Percentiles rank a stretch among this genome's conserved stretches.
Conservation (phyloP, 345 rosid genomes). For the Raphanus sativus region DNA sequence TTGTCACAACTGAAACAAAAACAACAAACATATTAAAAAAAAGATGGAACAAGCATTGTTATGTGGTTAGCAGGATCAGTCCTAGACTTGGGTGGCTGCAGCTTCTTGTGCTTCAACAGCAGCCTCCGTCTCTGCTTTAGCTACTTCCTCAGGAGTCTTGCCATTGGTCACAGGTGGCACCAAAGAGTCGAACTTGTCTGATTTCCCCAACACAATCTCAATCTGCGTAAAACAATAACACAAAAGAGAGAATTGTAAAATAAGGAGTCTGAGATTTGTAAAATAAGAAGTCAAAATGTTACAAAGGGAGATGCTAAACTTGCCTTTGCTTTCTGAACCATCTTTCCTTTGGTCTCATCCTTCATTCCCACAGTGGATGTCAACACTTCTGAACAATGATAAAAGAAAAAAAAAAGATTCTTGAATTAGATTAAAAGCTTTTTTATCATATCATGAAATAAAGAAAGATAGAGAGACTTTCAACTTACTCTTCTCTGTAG, state of each 20-base stretch:
- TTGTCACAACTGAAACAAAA: constrained; percentile 31
- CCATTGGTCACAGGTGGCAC: constrained; percentile 47
- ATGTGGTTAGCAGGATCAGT: constrained; percentile 20
- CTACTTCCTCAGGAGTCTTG: constrained; percentile 28
- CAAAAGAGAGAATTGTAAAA: too few species aligned
- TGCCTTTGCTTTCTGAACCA: constrained; percentile 91
- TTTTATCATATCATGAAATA: background rate
- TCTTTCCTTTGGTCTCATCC: constrained; percentile 74
- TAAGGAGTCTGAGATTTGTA: background rate
- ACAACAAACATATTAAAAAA: constrained; percentile 6
- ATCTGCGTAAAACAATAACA: constrained; percentile 35
- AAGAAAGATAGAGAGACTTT: background rate
- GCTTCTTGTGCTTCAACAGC: background rate
- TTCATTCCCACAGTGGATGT: constrained; percentile 88
- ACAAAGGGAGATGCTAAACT: background rate
- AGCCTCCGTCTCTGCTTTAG: constrained; percentile 29
- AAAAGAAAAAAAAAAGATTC: background rate
- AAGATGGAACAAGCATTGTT: background rate
- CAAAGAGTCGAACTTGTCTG: constrained; percentile 70
- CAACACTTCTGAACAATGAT: constrained; percentile 57
- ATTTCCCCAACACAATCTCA: constrained; percentile 72
- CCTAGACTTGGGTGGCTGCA: constrained; percentile 38
- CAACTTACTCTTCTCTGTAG: constrained; percentile 77
- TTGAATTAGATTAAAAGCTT: background rate
- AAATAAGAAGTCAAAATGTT: background rate